These are phyloP conservation scores for Hypericum androsaemum DNA, from an alignment of 345 rosid species.

Conservation along the genomic window DNA sequence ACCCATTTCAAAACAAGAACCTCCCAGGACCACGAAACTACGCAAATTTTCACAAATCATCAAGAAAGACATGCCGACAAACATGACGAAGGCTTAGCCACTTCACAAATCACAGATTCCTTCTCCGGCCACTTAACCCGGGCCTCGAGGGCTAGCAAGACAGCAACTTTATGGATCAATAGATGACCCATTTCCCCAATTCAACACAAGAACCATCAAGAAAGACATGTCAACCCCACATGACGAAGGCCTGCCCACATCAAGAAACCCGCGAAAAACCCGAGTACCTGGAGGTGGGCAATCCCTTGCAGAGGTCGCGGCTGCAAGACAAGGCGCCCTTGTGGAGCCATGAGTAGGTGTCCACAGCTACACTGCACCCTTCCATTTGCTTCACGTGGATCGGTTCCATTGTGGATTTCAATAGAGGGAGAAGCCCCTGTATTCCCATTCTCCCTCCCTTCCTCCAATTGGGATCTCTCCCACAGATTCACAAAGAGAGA, in stretches of 20 bases:
- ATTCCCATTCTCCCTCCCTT: constrained; percentile 42
- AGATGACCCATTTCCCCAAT: constrained; percentile 8
- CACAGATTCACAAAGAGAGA: no score
- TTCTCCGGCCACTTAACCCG: no score
- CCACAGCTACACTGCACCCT: constrained; percentile 75
- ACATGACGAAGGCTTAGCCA: neutral
- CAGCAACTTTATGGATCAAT: neutral
- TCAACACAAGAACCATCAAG: neutral
- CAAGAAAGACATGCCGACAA: neutral
- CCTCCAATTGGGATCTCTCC: neutral
- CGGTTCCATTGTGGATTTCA: constrained; percentile 78
- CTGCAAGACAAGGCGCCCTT: constrained; percentile 69
- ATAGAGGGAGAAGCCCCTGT: constrained; percentile 75
- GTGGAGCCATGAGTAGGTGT: constrained; percentile 94
- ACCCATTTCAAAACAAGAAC: constrained; percentile 2
- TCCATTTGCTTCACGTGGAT: constrained; percentile 62
- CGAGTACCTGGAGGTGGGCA: constrained; percentile 47
- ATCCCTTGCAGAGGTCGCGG: constrained; percentile 56
- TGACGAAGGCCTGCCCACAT: neutral
- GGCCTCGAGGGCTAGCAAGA: no score
- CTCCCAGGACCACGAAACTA: neutral
- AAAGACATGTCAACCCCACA: neutral
- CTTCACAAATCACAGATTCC: no score
- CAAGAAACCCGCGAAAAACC: constrained; percentile 2
- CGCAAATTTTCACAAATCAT: neutral